These are phyloP conservation scores for Suhomyces anneliseae DNA, from an alignment of 1,139 yeast genomes.

Conservation along the genomic window DNA sequence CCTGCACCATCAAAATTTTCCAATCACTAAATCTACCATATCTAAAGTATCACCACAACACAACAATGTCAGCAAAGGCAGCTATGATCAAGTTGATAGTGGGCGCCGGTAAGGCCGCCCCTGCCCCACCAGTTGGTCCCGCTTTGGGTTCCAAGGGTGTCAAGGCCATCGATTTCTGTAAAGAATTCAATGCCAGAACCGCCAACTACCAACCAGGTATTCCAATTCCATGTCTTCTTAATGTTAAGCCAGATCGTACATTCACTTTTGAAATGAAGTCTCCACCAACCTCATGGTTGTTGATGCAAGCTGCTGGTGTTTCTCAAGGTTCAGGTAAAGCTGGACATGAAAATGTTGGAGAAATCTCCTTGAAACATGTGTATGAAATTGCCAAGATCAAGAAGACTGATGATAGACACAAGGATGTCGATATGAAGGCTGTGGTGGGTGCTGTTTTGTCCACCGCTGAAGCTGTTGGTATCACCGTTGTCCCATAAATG, in stretches of 20 bases:
- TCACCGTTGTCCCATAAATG: constrained; percentile 60
- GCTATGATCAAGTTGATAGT: constrained; percentile 85
- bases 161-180: constrained; percentile 97
- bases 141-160: constrained; percentile 98
- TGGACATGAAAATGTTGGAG: constrained; percentile 56
- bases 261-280: constrained; percentile 85
- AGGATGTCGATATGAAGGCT: constrained; percentile 65
- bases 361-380: constrained; percentile 79
- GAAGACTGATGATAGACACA: constrained; percentile 81
- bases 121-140: constrained; percentile 99
- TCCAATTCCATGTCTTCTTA: constrained; percentile 84
- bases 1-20: constrained; percentile 5
- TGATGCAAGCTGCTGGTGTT: constrained; percentile 81
- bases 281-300: constrained; percentile 88
- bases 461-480: constrained; percentile 86
- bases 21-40: background rate
- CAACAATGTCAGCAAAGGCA: constrained; percentile 30
- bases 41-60: background rate
- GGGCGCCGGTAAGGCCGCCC: constrained; percentile 99
- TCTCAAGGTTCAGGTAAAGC: constrained; percentile 73
- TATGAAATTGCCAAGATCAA: constrained; percentile 95
- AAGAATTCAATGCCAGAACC: constrained; percentile 96
- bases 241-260: constrained; percentile 89
- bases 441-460: constrained; percentile 82
- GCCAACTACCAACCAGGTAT: constrained; percentile 81